A percentile compares a stretch with the other conserved stretches of the same genome.
Evolutionary conservation across 1,284 basidiomycete species (phyloP).

Genomic region (Boletus calvinii): DNA sequence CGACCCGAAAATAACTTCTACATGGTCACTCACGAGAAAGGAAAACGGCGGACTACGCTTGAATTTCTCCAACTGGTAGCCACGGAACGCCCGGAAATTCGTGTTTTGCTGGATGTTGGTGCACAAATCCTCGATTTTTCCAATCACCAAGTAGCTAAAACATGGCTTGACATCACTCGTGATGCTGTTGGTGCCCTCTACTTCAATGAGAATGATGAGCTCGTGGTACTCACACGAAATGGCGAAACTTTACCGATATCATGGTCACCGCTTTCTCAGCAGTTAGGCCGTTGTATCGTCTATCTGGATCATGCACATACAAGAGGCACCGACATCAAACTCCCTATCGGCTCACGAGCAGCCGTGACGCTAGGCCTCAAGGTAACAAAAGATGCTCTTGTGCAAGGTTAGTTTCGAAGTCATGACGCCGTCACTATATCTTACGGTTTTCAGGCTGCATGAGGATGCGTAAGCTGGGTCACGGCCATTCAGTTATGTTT

Average conservation of each 20-base stretch:
- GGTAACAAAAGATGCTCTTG: constrained; percentile 49
- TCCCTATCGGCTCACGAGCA: constrained; percentile 43
- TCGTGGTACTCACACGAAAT: constrained; percentile 41
- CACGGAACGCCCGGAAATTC: constrained; percentile 34
- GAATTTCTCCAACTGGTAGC: constrained; percentile 36
- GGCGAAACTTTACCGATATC: constrained; percentile 36
- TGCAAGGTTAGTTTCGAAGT: constrained; percentile 41
- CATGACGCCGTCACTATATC: accelerated
- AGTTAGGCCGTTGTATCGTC: constrained; percentile 43
- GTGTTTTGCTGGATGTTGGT: constrained; percentile 51
- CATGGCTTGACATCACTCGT: constrained; percentile 39
- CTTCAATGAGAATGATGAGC: constrained; percentile 43
- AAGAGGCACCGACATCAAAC: constrained; percentile 51
- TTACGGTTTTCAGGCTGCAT: constrained; percentile 37
- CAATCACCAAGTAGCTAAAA: constrained; percentile 39
- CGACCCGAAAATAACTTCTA: constrained; percentile 43
- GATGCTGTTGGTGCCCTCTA: constrained; percentile 43
- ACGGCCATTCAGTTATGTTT: constrained; percentile 48
- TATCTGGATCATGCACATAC: constrained; percentile 59
- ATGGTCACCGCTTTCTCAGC: constrained; percentile 42
- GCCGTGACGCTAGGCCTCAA: constrained; percentile 52
- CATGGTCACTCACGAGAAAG: constrained; percentile 19
- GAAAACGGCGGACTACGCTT: constrained; percentile 23
- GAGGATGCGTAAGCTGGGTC: constrained; percentile 48
- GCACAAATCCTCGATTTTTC: constrained; percentile 52